These are phyloP conservation scores for Pseudocercospora musae DNA, from an alignment of 2,329 filamentous ascomycete species.

Conservation along the genomic window DNA sequence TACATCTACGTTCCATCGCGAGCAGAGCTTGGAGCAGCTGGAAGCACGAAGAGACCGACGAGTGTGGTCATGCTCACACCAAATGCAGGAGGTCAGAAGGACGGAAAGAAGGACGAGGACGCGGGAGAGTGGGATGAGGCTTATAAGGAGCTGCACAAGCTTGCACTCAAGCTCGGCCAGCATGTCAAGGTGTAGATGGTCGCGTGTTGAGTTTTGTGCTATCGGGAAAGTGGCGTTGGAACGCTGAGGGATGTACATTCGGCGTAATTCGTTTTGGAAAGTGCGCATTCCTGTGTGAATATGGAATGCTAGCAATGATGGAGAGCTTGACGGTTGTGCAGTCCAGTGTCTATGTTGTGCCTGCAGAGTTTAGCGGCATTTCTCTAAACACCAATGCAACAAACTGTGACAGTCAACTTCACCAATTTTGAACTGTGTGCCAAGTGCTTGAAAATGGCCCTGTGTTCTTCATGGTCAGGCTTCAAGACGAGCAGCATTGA, in stretches of 20 bases:
- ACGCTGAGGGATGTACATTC: background rate
- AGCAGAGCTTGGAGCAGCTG: conserved; percentile 88
- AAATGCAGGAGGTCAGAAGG: conserved; percentile 47
- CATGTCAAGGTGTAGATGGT: conserved; percentile 50
- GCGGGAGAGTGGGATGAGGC: conserved; percentile 58
- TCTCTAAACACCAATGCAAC: background rate
- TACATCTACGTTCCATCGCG: conserved; percentile 93
- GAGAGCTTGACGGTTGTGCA: background rate
- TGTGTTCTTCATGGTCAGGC: too few relatives aligned
- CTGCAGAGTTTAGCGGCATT: background rate
- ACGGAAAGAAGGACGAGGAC: conserved; percentile 36
- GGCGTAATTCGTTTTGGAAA: background rate
- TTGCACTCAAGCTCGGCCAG: conserved; percentile 58
- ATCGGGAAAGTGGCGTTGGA: background rate
- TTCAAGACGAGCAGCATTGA: too few relatives aligned
- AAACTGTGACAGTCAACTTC: background rate
- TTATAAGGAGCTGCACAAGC: conserved; percentile 57
- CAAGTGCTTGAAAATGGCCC: background rate
- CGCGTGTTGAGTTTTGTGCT: background rate
- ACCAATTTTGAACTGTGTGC: background rate
- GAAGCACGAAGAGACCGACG: conserved; percentile 92
- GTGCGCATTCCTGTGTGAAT: conserved; percentile 1
- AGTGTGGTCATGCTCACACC: conserved; percentile 82
- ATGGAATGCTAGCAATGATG: background rate
- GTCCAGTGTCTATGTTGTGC: background rate